These are phyloP conservation scores for Myriosclerotinia curreyana DNA, from an alignment of 2,329 filamentous ascomycete genomes.

Conservation along the genomic window DNA sequence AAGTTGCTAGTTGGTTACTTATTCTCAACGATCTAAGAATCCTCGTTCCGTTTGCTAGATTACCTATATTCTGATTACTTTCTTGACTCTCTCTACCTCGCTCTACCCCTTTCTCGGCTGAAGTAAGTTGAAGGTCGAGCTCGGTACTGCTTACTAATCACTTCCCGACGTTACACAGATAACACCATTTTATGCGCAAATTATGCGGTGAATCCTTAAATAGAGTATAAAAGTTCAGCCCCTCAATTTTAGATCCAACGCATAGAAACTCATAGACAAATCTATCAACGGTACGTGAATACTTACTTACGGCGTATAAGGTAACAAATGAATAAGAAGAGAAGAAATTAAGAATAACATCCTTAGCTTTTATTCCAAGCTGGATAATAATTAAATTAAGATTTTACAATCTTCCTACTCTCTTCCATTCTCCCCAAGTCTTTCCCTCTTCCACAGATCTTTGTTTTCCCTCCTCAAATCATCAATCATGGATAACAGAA, in stretches of 20 bases:
- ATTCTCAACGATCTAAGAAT: no score
- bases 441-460: not conserved
- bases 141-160: no score
- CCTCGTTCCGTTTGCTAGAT: no score
- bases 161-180: no score
- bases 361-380: not conserved
- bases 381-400: constrained; percentile 6
- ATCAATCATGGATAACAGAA: constrained; percentile 48
- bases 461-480: constrained; percentile 10
- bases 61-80: no score
- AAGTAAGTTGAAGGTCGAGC: no score
- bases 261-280: constrained; percentile 18
- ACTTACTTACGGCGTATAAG: no score
- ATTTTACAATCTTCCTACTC: not conserved
- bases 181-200: constrained; percentile 15
- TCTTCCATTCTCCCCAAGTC: constrained; percentile 6
- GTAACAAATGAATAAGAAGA: not conserved
- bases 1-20: no score
- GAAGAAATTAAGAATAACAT: not conserved
- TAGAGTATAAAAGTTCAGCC: not conserved
- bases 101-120: no score
- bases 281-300: constrained; percentile 17
- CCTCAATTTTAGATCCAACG: constrained; percentile 21
- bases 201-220: constrained; percentile 15
- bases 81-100: no score